A percentile compares a stretch with the other conserved stretches of the same genome.
Evolutionary conservation across 306 rosid species (phyloP).

Genomic region (Betula pendula): DNA sequence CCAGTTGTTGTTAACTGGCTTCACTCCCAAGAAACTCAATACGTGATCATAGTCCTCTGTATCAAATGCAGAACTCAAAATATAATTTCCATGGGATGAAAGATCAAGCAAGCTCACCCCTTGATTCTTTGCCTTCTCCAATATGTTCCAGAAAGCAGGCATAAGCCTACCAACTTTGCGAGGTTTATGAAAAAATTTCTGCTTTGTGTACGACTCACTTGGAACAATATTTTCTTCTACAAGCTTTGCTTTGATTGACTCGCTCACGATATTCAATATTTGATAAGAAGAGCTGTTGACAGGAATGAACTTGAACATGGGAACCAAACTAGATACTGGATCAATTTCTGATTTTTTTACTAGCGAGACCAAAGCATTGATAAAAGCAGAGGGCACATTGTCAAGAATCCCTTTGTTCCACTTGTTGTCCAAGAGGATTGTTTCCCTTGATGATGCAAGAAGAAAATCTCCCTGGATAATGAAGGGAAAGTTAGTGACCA

Average conservation of each 20-base stretch:
- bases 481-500: conserved; percentile 74
- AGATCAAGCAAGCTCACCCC: conserved; percentile 45
- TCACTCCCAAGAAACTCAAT: conserved; percentile 50
- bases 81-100: conserved; percentile 45
- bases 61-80: conserved; percentile 59
- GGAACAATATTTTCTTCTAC: conserved; percentile 54
- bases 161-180: conserved; percentile 54
- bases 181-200: conserved; percentile 67
- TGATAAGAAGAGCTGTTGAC: conserved; percentile 34
- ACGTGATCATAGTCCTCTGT: conserved; percentile 33
- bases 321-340: conserved; percentile 45
- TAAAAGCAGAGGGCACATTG: conserved; percentile 60
- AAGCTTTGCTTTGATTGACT: conserved; percentile 43
- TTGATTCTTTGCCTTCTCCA: conserved; percentile 39
- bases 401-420: conserved; percentile 83
- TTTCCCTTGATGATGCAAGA: conserved; percentile 71
- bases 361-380: conserved; percentile 54
- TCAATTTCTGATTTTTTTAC: conserved; percentile 38
- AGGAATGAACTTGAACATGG: conserved; percentile 58
- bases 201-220: conserved; percentile 45
- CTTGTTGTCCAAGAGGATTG: conserved; percentile 58
- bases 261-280: conserved; percentile 50
- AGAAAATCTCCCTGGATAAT: conserved; percentile 79
- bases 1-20: conserved; percentile 52
- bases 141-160: conserved; percentile 58